phyloP scores from a whole-genome alignment of 495 filamentous ascomycete genomes.

The Aspergillus bertholletiae region DNA sequence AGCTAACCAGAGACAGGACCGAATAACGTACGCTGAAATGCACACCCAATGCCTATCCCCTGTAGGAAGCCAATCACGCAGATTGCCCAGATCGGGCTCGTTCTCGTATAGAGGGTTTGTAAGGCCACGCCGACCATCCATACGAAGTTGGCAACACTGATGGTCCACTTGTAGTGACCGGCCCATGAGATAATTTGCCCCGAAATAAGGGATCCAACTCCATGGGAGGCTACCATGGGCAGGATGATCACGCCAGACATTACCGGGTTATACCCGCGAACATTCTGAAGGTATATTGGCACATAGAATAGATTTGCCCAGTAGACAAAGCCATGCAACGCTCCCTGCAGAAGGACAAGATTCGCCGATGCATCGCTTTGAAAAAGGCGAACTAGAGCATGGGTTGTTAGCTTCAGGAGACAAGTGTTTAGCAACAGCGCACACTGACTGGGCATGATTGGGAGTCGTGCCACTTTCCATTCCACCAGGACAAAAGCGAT shows the following conservation, averaged over 20 bases:
- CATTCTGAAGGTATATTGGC: conserved; percentile 45
- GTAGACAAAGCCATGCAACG: conserved; percentile 3
- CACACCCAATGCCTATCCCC: neutral
- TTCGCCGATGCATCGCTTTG: neutral
- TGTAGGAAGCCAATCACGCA: neutral
- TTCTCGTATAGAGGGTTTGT: neutral
- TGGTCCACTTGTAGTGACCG: neutral
- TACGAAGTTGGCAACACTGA: neutral
- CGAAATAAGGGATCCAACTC: neutral
- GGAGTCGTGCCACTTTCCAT: conserved; percentile 12
- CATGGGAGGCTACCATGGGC: conserved; percentile 34
- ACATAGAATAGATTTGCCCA: conserved; percentile 42
- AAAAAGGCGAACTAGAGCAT: neutral
- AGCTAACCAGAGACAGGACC: no score
- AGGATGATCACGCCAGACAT: conserved; percentile 34
- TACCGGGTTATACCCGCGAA: conserved; percentile 28
- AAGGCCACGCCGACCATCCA: neutral
- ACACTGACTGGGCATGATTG: conserved; percentile 11
- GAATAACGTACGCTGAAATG: no score
- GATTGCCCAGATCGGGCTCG: neutral
- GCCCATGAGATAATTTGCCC: neutral
- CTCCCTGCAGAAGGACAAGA: neutral
- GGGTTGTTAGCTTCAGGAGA: neutral
- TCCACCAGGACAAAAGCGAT: conserved; percentile 37
- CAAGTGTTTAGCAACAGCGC: neutral